Evolutionary conservation across 345 rosid species (phyloP).

Genomic region (Noccaea bulbosa): DNA sequence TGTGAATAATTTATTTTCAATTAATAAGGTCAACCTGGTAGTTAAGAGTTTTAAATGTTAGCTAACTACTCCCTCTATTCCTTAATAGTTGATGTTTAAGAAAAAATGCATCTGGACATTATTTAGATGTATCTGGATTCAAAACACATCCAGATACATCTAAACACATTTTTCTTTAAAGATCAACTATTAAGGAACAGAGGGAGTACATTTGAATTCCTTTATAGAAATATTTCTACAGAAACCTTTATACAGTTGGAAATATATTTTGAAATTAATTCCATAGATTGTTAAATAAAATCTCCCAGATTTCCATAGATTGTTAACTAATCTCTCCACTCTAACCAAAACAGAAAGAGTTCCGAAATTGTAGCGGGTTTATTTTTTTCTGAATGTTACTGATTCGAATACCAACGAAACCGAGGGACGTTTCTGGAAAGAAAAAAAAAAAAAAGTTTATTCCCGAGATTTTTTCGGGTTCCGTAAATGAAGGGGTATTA

Average conservation of each 20-base stretch:
- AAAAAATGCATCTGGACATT: no score
- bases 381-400: not conserved
- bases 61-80: no score
- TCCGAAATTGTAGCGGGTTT: not conserved
- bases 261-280: not conserved
- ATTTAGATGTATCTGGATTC: no score
- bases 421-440: slow-evolving; percentile 1
- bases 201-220: slow-evolving; percentile 1
- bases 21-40: slow-evolving; percentile 20
- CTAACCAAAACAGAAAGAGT: not conserved
- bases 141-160: no score
- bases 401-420: slow-evolving; percentile 12
- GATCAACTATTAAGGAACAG: no score
- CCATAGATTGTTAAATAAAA: not conserved
- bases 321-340: no score
- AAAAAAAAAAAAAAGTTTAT: not conserved
- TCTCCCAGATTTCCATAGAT: no score
- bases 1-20: not conserved
- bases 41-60: slow-evolving; percentile 32
- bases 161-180: no score
- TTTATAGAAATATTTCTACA: not conserved
- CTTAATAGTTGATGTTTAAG: no score
- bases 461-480: slow-evolving; percentile 17
- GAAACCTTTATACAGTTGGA: not conserved
- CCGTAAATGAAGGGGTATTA: slow-evolving; percentile 7